Evolutionary conservation across 305 asterid genomes (phyloP).

Genomic region (Solanum hybrid): DNA sequence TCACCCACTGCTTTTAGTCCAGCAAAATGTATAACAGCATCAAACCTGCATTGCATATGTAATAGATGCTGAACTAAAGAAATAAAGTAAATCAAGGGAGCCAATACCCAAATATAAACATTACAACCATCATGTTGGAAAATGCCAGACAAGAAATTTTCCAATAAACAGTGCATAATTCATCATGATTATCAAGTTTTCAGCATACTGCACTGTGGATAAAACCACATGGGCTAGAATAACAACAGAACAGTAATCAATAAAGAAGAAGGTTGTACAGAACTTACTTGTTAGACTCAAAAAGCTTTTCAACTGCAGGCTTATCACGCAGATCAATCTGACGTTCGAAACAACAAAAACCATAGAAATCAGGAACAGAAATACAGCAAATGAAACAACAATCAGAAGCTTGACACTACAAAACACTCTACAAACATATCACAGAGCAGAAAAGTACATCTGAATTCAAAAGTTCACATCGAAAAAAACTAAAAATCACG

Average conservation of each 20-base stretch:
- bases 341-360: constrained; percentile 18
- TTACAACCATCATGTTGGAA: background rate
- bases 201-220: background rate
- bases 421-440: background rate
- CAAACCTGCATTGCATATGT: constrained; percentile 45
- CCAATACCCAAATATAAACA: background rate
- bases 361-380: constrained; percentile 1
- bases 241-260: background rate
- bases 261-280: background rate
- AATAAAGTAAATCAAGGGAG: background rate
- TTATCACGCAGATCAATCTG: constrained; percentile 87
- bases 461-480: background rate
- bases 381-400: background rate
- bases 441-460: background rate
- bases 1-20: constrained; percentile 98
- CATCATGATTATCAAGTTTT: background rate
- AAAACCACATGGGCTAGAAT: background rate
- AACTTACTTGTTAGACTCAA: constrained; percentile 69
- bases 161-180: background rate
- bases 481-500: background rate
- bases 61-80: background rate
- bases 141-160: background rate
- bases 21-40: constrained; percentile 94
- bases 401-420: background rate
- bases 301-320: constrained; percentile 68